These are phyloP conservation scores for Podospora australis DNA, from an alignment of 495 filamentous ascomycete species.

Conservation along the genomic window DNA sequence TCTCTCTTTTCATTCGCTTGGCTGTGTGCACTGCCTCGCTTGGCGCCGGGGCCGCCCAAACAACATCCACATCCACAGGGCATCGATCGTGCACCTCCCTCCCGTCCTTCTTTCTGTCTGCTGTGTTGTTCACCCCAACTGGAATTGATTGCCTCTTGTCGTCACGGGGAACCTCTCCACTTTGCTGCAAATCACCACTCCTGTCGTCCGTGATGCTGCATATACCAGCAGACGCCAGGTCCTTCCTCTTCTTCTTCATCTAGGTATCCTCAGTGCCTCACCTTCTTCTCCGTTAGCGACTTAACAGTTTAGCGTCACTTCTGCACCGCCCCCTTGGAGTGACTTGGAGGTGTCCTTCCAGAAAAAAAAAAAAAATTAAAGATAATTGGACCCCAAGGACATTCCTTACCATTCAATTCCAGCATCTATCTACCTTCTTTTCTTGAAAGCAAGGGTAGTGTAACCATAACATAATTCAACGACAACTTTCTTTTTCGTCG, in stretches of 20 bases:
- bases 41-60: neutral
- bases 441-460: too few relatives aligned
- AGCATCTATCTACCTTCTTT: too few relatives aligned
- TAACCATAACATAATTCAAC: neutral
- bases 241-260: neutral
- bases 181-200: neutral
- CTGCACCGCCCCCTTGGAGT: too few relatives aligned
- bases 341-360: too few relatives aligned
- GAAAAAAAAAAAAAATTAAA: too few relatives aligned
- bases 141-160: neutral
- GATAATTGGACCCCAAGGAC: too few relatives aligned
- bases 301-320: too few relatives aligned
- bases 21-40: conserved; percentile 7
- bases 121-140: neutral
- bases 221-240: too few relatives aligned
- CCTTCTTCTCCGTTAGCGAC: too few relatives aligned
- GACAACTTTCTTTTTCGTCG: neutral
- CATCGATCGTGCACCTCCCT: neutral
- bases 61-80: neutral
- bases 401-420: too few relatives aligned
- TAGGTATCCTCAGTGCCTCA: neutral
- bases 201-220: too few relatives aligned
- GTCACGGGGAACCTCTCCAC: neutral
- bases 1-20: conserved; percentile 4
- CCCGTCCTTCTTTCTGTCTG: neutral